Evolutionary conservation across 1,139 yeast genomes (phyloP).

Genomic region (Pichia terricola): DNA sequence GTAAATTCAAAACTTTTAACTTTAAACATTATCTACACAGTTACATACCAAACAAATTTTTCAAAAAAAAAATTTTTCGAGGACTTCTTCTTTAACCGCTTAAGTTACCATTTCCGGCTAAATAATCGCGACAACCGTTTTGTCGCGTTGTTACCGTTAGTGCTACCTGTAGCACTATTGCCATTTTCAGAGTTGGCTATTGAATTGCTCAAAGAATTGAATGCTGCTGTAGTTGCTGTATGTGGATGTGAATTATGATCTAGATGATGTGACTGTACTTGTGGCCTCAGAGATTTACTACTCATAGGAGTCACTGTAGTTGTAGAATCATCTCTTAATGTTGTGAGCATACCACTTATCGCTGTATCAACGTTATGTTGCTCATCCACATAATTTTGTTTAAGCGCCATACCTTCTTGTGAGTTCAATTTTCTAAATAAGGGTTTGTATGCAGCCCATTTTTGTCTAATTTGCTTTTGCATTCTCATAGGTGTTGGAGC

Average conservation of each 20-base stretch:
- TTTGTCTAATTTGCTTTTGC: constrained; percentile 34
- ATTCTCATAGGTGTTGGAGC: constrained; percentile 41
- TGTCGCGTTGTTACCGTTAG: not conserved
- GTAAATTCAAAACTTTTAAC: not conserved
- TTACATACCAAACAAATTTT: not conserved
- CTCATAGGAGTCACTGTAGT: no score
- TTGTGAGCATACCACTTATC: no score
- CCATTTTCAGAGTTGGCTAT: not conserved
- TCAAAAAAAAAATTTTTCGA: not conserved
- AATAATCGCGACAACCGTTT: constrained; percentile 10
- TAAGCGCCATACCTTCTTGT: constrained; percentile 37
- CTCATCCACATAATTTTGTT: constrained; percentile 22
- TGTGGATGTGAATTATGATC: not conserved
- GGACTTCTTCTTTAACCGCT: no score
- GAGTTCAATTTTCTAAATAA: constrained; percentile 26
- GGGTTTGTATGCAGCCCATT: constrained; percentile 26
- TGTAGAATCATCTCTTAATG: no score
- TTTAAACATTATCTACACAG: not conserved
- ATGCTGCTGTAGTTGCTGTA: not conserved
- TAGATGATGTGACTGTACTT: not conserved
- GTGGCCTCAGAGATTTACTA: not conserved
- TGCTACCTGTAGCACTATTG: not conserved
- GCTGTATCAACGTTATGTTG: constrained; percentile 10
- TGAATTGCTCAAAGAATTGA: not conserved
- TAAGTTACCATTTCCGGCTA: constrained; percentile 3